phyloP scores from a whole-genome alignment of 306 rosid species.

The Luffa acutangula region DNA sequence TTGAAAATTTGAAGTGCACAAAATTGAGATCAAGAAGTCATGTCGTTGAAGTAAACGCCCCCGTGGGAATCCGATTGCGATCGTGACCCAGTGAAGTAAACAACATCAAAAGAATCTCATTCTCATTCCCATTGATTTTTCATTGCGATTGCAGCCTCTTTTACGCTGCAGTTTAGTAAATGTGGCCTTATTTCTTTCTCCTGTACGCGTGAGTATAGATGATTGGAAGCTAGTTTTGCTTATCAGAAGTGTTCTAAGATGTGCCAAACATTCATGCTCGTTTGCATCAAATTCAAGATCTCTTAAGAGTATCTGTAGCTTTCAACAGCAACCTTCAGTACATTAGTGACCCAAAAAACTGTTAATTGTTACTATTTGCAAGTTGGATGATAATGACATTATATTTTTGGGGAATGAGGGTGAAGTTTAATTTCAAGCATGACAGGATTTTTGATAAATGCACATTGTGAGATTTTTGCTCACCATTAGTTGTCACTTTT shows the following conservation, averaged over 20 bases:
- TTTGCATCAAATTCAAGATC: background rate
- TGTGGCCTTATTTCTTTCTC: background rate
- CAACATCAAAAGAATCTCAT: no score
- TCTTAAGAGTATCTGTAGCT: background rate
- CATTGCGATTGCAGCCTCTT: no score
- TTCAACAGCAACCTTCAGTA: background rate
- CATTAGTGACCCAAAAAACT: background rate
- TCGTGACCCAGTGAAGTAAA: no score
- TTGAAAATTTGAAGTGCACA: no score
- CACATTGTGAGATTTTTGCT: background rate
- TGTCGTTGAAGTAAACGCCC: no score
- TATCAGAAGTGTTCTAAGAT: background rate
- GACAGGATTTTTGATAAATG: background rate
- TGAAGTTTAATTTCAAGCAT: background rate
- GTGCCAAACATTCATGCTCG: background rate
- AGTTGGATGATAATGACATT: background rate
- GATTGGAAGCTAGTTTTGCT: background rate
- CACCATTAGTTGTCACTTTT: background rate
- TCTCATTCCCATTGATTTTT: no score
- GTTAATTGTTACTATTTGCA: background rate
- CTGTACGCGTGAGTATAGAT: background rate
- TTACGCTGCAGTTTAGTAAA: no score
- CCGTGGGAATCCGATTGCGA: no score
- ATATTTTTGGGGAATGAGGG: background rate
- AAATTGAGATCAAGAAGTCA: no score